A percentile compares a stretch with the other conserved stretches of the same genome.
Evolutionary conservation across 176 grass and related monocot genomes (phyloP).

Genomic region (Areca catechu): DNA sequence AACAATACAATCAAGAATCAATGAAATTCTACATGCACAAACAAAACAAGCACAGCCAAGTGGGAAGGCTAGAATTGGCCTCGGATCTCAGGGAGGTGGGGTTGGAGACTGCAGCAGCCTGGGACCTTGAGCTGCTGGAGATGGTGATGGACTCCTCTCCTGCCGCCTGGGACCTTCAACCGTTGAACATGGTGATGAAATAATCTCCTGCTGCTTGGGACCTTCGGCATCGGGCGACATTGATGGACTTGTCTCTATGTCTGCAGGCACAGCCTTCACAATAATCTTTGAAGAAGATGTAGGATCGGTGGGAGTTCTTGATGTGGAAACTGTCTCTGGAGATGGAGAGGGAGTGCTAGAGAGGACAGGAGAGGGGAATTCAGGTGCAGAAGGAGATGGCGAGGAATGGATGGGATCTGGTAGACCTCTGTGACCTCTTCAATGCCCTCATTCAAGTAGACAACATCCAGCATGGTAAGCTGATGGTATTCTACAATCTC

Average conservation of each 20-base stretch:
- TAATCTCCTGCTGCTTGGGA: no score
- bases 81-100: no score
- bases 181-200: no score
- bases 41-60: neutral
- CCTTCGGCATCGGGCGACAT: slow-evolving; percentile 8
- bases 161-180: no score
- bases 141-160: no score
- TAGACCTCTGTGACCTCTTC: slow-evolving; percentile 17
- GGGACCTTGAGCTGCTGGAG: no score
- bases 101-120: no score
- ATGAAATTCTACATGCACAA: slow-evolving; percentile 8
- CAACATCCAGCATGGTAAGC: slow-evolving; percentile 22
- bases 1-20: neutral
- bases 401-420: slow-evolving; percentile 15
- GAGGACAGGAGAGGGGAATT: slow-evolving; percentile 18
- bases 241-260: slow-evolving; percentile 9
- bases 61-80: neutral
- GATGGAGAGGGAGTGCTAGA: neutral
- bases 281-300: no score
- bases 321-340: neutral
- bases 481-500: slow-evolving; percentile 66
- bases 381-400: slow-evolving; percentile 27
- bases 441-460: slow-evolving; percentile 20
- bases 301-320: neutral
- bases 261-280: no score